These are phyloP conservation scores for Rhizopus arrhizus DNA, from an alignment of 371 early-diverging fungal genomes.

Conservation along the genomic window DNA sequence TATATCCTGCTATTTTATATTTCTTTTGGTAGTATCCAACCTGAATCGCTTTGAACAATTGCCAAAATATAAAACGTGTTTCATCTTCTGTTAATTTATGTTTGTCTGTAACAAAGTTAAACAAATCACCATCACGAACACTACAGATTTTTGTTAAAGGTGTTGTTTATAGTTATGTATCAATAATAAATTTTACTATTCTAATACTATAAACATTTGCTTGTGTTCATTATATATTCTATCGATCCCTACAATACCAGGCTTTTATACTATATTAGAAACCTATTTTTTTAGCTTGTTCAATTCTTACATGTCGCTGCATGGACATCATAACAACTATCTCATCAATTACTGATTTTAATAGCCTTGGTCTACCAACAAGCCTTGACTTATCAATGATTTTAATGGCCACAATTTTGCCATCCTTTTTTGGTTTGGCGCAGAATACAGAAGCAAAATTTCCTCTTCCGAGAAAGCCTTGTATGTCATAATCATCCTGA, in stretches of 20 bases:
- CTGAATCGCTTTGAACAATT: slow-evolving; percentile 73
- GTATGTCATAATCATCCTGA: slow-evolving; percentile 55
- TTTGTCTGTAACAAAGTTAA: slow-evolving; percentile 81
- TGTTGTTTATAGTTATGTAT: neutral
- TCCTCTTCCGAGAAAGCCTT: slow-evolving; percentile 57
- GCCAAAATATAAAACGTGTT: slow-evolving; percentile 79
- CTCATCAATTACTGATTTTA: slow-evolving; percentile 68
- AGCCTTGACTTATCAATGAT: slow-evolving; percentile 60
- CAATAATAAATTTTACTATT: slow-evolving; percentile 52
- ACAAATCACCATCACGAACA: slow-evolving; percentile 85
- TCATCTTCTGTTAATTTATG: slow-evolving; percentile 76
- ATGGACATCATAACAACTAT: slow-evolving; percentile 73
- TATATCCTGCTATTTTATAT: neutral
- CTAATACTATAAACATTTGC: slow-evolving; percentile 68
- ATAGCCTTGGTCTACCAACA: slow-evolving; percentile 49
- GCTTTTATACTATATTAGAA: slow-evolving; percentile 25
- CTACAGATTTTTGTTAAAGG: slow-evolving; percentile 27
- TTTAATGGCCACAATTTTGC: slow-evolving; percentile 65
- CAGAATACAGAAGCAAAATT: slow-evolving; percentile 69
- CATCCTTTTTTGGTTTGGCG: slow-evolving; percentile 48
- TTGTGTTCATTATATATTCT: slow-evolving; percentile 66
- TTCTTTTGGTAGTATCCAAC: slow-evolving; percentile 21
- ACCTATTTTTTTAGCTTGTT: slow-evolving; percentile 7
- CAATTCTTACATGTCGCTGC: slow-evolving; percentile 59
- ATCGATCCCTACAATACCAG: slow-evolving; percentile 61